Percentiles rank a stretch among this genome's conserved stretches.
Evolutionary conservation across 2,329 filamentous ascomycete species (phyloP).

Genomic region (Exophiala lecanii-corni): DNA sequence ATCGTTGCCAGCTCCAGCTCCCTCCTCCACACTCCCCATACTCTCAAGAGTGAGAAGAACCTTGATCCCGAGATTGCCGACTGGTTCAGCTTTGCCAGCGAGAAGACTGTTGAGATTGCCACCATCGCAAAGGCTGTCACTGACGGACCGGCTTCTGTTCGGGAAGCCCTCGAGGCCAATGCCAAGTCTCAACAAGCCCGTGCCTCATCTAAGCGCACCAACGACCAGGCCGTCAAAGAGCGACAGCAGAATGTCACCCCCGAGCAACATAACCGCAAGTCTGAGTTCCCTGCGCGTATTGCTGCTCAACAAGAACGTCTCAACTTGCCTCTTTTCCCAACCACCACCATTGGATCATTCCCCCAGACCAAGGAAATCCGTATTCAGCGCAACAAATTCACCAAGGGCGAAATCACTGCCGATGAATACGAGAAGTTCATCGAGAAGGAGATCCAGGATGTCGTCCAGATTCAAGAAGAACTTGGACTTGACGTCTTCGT

Average conservation of each 20-base stretch:
- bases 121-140: constrained; percentile 96
- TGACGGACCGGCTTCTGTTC: constrained; percentile 80
- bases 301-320: constrained; percentile 86
- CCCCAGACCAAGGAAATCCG: constrained; percentile 99
- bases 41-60: constrained; percentile 97
- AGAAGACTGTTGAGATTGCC: constrained; percentile 89
- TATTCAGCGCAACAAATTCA: constrained; percentile 94
- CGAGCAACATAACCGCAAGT: constrained; percentile 88
- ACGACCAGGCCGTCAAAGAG: constrained; percentile 96
- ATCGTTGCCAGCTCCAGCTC: constrained; percentile 96
- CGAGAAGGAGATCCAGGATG: constrained; percentile 94
- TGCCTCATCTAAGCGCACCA: constrained; percentile 88
- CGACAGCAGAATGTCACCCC: constrained; percentile 82
- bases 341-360: constrained; percentile 99
- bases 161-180: constrained; percentile 89
- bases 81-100: constrained; percentile 97
- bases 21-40: constrained; percentile 97
- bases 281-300: constrained; percentile 79
- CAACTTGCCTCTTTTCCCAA: constrained; percentile 93
- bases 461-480: constrained; percentile 96
- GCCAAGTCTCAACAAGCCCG: constrained; percentile 90
- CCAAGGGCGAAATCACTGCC: constrained; percentile 93
- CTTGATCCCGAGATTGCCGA: constrained; percentile 87
- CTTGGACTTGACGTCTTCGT: constrained; percentile 95
- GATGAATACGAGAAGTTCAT: constrained; percentile 98